Percentiles rank a stretch among this genome's conserved stretches.
These are phyloP conservation scores for Cenchrus fungigraminus DNA, from an alignment of 176 grass and related monocot genomes.

Conservation along the genomic window DNA sequence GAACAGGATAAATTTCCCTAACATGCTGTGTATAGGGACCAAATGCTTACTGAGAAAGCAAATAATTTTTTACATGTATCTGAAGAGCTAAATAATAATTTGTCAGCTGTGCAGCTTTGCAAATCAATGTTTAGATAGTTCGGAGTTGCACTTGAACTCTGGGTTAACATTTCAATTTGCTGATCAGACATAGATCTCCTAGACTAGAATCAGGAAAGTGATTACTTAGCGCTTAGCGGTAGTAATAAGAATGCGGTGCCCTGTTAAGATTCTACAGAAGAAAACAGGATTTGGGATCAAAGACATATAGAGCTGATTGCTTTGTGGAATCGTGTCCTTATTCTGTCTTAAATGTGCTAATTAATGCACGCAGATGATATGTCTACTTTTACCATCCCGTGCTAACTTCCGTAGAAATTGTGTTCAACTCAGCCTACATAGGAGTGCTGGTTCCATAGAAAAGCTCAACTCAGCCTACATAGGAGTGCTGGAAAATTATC, in stretches of 20 bases:
- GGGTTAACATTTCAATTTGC: neutral
- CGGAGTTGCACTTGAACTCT: neutral
- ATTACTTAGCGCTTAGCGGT: neutral
- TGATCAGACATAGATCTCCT: neutral
- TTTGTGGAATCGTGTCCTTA: neutral
- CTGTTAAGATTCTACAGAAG: neutral
- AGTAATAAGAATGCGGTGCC: neutral
- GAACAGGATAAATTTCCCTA: neutral
- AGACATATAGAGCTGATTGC: neutral
- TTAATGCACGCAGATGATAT: neutral
- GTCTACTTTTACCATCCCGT: neutral
- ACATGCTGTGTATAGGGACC: too few species aligned
- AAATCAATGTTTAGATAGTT: constrained; percentile 23
- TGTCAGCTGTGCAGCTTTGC: neutral
- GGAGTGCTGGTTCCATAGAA: too few species aligned
- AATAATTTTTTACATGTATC: neutral
- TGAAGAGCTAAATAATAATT: neutral
- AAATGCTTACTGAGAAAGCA: too few species aligned
- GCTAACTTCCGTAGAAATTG: too few species aligned
- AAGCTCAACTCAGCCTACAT: too few species aligned
- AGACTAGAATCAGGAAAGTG: neutral
- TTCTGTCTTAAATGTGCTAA: neutral
- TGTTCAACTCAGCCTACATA: neutral
- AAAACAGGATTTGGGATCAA: neutral
- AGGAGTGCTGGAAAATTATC: neutral